phyloP scores from a whole-genome alignment of 768 basidiomycete genomes.

The Boletus reticulatus region DNA sequence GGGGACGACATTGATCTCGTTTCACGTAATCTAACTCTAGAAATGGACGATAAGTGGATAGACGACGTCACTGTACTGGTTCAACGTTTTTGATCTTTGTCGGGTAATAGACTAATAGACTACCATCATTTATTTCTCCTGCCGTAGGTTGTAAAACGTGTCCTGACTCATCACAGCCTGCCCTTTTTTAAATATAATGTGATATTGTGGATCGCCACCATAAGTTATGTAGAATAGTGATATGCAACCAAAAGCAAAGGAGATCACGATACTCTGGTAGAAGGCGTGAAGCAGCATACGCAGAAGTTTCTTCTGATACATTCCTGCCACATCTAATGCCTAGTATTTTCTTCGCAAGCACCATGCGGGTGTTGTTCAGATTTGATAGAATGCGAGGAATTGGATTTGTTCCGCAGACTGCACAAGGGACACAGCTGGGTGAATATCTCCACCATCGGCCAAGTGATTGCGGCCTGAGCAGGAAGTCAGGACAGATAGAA shows the following conservation, averaged over 20 bases:
- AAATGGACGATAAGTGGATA: slow-evolving; percentile 51
- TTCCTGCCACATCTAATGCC: slow-evolving; percentile 10
- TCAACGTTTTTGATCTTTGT: slow-evolving; percentile 33
- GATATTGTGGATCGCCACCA: slow-evolving; percentile 13
- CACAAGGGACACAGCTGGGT: slow-evolving; percentile 57
- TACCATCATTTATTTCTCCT: not conserved
- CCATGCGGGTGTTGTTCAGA: slow-evolving; percentile 12
- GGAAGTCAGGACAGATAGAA: slow-evolving; percentile 4
- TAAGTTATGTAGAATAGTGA: slow-evolving; percentile 13
- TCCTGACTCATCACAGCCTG: not conserved
- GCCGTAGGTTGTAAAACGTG: not conserved
- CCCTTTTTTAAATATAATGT: slow-evolving; percentile 1
- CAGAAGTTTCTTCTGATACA: not conserved
- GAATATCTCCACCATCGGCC: slow-evolving; percentile 74
- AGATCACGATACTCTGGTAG: not conserved
- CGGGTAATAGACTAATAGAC: not conserved
- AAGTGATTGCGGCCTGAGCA: slow-evolving; percentile 62
- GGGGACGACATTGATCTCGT: slow-evolving; percentile 38
- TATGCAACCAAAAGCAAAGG: slow-evolving; percentile 1
- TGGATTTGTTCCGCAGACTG: slow-evolving; percentile 41
- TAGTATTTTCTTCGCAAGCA: slow-evolving; percentile 20
- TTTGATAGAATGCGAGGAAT: slow-evolving; percentile 20
- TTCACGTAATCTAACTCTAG: slow-evolving; percentile 46
- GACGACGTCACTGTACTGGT: slow-evolving; percentile 49
- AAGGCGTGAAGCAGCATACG: not conserved